Evolutionary conservation across 139 green algal species (phyloP), one percentile per base, ranked within the genome.

Genomic region (Asterochloris sp.): DNA sequence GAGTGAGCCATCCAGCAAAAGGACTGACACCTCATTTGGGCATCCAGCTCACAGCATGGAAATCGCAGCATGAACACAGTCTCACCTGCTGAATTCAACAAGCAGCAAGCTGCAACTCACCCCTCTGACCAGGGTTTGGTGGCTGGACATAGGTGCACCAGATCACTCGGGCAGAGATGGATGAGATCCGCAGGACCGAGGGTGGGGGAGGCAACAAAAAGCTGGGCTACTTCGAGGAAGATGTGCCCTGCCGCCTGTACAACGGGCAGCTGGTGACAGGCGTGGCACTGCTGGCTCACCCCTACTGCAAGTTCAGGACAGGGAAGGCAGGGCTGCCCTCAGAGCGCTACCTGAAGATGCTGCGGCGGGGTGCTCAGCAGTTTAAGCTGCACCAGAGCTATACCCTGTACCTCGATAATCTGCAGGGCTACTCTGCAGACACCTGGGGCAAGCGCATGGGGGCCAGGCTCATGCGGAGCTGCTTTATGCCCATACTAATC

Each of bases 131-230:
- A 54, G 38, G 6, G 4, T 54, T 2, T 54, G 38, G 38, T 54
- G 38, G 6, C 38, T 54, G 38, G 38, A 54, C 6, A 54, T 6
- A 54, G 38, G 38, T 80, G 54, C 76, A 80, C 47, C 76, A 69
- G 24, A 80, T 80, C 76, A 80, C 38, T 24, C 76, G 24, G 60
- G 23, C 23, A 29, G 76, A 80, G 16, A 80, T 80, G 76, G 60
- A n/a, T 21, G 60, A 80, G 23, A 80, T 80, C 10, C 29, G 23
- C 54, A 80, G 38, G 60, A 80, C 76, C 13, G 76, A 80, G 76
- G 60, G 54, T n/a, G 76, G 76, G 11, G 76, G 76, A 28, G 76
- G 76, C 6, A 27, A 23, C 61, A 29, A 16, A 0, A 69, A 69
- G 12, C 54, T 54, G 47, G 76, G 76, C 15, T 80, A 80, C 60